Percentiles rank a stretch among this genome's conserved stretches.
These are phyloP conservation scores for Pleurotus platypus DNA, from an alignment of 768 basidiomycete genomes.

Conservation along the genomic window DNA sequence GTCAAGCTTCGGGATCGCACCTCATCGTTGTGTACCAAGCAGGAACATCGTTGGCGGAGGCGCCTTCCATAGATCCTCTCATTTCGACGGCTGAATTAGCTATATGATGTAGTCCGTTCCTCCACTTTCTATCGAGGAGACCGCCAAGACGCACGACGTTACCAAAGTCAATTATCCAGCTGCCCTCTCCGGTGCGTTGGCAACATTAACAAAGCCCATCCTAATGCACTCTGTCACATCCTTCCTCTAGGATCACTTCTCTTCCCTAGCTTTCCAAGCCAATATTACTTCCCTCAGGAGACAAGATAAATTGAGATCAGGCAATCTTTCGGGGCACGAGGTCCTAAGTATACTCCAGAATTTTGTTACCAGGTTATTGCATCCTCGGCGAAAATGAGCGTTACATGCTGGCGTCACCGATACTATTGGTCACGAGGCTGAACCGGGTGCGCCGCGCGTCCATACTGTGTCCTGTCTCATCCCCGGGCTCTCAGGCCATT, in stretches of 20 bases:
- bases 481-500: no score
- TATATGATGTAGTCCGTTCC: slow-evolving; percentile 87
- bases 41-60: slow-evolving; percentile 37
- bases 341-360: no score
- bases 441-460: no score
- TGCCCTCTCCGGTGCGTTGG: slow-evolving; percentile 42
- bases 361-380: no score
- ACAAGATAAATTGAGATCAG: slow-evolving; percentile 33
- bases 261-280: slow-evolving; percentile 47
- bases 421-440: no score
- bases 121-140: slow-evolving; percentile 61
- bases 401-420: no score
- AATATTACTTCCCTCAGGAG: slow-evolving; percentile 30
- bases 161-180: slow-evolving; percentile 50
- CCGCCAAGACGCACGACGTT: slow-evolving; percentile 49
- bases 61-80: slow-evolving; percentile 57
- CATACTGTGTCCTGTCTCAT: no score
- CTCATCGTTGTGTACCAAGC: slow-evolving; percentile 58
- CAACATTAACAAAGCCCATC: slow-evolving; percentile 41
- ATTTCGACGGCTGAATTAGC: slow-evolving; percentile 71
- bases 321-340: no score
- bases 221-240: slow-evolving; percentile 61
- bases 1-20: slow-evolving; percentile 66
- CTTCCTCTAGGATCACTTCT: slow-evolving; percentile 50
- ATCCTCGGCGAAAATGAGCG: no score